These are phyloP conservation scores for Nakazawaea wickerhamii DNA, from an alignment of 805 yeast species.

Conservation along the genomic window DNA sequence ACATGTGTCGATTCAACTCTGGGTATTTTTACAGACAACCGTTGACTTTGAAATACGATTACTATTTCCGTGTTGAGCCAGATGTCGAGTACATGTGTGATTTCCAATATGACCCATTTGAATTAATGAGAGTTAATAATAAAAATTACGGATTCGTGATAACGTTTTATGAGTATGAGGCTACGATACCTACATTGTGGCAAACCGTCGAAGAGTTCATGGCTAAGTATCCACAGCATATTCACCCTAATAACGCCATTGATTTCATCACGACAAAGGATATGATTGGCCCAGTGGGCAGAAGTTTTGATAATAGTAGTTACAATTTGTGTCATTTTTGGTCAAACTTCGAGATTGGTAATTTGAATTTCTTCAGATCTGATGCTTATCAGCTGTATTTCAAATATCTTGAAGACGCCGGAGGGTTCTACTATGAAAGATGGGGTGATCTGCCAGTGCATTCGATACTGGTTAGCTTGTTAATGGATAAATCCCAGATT, in stretches of 20 bases:
- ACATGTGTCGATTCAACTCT: slow-evolving; percentile 94
- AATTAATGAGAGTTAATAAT: slow-evolving; percentile 64
- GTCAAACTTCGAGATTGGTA: slow-evolving; percentile 81
- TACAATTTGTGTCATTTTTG: slow-evolving; percentile 84
- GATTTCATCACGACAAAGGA: slow-evolving; percentile 51
- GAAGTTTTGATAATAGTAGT: slow-evolving; percentile 42
- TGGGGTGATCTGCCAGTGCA: slow-evolving; percentile 98
- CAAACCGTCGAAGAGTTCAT: slow-evolving; percentile 61
- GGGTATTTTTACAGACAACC: slow-evolving; percentile 85
- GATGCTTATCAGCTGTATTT: slow-evolving; percentile 59
- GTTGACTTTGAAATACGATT: slow-evolving; percentile 66
- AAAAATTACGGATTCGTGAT: slow-evolving; percentile 89
- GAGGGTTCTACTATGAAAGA: slow-evolving; percentile 80
- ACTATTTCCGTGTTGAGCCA: slow-evolving; percentile 95
- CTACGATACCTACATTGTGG: slow-evolving; percentile 87
- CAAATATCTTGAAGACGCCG: slow-evolving; percentile 55
- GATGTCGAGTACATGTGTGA: slow-evolving; percentile 87
- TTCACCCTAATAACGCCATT: slow-evolving; percentile 61
- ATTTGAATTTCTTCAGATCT: slow-evolving; percentile 63
- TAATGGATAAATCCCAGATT: slow-evolving; percentile 54
- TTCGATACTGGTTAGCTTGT: slow-evolving; percentile 57
- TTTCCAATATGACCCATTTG: slow-evolving; percentile 82
- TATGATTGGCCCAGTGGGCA: slow-evolving; percentile 39
- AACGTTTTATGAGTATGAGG: slow-evolving; percentile 72
- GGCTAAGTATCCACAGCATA: slow-evolving; percentile 48